phyloP scores from a whole-genome alignment of 75 land plant species.

The Selaginella tamariscina region DNA sequence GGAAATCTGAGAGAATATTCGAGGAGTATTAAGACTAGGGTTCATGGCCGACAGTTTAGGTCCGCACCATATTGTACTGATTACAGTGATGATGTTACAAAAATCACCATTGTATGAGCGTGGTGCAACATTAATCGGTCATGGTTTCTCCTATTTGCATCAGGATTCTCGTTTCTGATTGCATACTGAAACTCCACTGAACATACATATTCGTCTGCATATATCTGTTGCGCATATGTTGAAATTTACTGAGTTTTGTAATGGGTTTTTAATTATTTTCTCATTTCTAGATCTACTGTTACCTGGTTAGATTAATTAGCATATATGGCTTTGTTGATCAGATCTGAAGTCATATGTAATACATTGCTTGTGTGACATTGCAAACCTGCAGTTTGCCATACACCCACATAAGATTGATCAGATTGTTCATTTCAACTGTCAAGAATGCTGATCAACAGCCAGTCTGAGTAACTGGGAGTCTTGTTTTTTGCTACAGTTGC shows the following conservation, averaged over 20 bases:
- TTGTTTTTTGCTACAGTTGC: background rate
- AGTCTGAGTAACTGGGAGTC: background rate
- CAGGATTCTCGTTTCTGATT: background rate
- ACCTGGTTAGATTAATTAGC: background rate
- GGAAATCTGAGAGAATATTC: no score
- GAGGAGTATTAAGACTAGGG: no score
- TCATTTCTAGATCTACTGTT: background rate
- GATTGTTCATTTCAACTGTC: background rate
- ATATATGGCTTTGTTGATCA: no score
- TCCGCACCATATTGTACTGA: background rate
- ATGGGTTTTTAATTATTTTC: background rate
- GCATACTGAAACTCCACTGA: no score
- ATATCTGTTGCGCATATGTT: background rate
- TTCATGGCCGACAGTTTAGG: no score
- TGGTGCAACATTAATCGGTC: background rate
- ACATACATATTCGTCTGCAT: background rate
- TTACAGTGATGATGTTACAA: background rate
- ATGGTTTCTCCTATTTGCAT: background rate
- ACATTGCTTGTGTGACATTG: no score
- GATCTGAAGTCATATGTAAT: no score
- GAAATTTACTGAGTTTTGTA: background rate
- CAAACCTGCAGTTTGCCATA: no score
- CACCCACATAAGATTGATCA: background rate
- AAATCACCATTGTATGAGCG: background rate
- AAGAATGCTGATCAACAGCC: background rate